Percentiles rank a stretch among this genome's conserved stretches.
Conservation (phyloP, 306 rosid species). For the Begonia fuchsioides region DNA sequence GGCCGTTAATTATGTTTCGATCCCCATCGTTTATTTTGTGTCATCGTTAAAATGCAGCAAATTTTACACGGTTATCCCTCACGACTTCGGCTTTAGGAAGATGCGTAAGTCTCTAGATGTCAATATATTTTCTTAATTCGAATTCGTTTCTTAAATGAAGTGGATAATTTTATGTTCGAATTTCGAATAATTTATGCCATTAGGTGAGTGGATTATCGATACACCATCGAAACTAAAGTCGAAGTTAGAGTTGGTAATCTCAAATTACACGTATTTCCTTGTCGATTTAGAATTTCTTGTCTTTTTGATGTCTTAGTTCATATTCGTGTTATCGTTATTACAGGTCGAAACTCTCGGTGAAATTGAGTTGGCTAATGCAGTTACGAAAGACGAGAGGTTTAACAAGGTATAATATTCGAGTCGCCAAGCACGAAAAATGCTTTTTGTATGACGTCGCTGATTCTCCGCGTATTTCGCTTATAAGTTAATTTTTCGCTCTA, state of each 20-base stretch:
- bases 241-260: conserved; percentile 3
- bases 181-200: background rate
- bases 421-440: background rate
- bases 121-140: background rate
- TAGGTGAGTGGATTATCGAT: conserved; percentile 4
- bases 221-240: background rate
- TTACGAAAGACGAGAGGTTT: background rate
- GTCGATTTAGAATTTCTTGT: background rate
- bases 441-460: no score
- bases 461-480: background rate
- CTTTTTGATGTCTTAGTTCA: background rate
- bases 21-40: no score
- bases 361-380: background rate
- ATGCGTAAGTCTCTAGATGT: background rate
- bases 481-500: background rate
- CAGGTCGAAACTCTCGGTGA: background rate
- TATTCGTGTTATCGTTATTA: background rate
- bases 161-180: background rate
- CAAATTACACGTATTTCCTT: background rate
- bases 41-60: conserved; percentile 1
- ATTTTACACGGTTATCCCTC: conserved; percentile 6
- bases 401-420: background rate
- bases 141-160: background rate
- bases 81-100: conserved; percentile 5
- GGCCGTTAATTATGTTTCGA: background rate